Evolutionary conservation across 805 yeast species (phyloP).

Genomic region (Sugiyamaella chiloensis): DNA sequence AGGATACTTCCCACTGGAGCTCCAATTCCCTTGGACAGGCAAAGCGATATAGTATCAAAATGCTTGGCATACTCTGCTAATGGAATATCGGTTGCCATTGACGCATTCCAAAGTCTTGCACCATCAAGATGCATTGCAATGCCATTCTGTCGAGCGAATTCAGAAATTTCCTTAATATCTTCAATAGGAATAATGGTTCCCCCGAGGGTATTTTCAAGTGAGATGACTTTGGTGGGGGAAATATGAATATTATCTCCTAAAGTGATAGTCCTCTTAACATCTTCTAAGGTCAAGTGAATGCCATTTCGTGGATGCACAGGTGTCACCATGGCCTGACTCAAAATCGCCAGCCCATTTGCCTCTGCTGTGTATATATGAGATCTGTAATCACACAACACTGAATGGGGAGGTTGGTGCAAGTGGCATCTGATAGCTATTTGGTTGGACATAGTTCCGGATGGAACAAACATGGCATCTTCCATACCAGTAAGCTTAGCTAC

Average conservation of each 20-base stretch:
- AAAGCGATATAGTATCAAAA: slow-evolving; percentile 86
- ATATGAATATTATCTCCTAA: slow-evolving; percentile 82
- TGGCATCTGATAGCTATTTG: slow-evolving; percentile 80
- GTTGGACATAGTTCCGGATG: slow-evolving; percentile 86
- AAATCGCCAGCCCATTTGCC: slow-evolving; percentile 87
- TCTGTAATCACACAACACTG: slow-evolving; percentile 81
- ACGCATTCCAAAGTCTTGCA: slow-evolving; percentile 94
- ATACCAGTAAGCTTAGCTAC: slow-evolving; percentile 72
- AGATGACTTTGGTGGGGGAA: slow-evolving; percentile 83
- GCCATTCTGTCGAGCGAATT: slow-evolving; percentile 59
- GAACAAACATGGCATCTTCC: slow-evolving; percentile 77
- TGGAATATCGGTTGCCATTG: slow-evolving; percentile 65
- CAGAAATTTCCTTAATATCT: slow-evolving; percentile 67
- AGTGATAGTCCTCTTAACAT: slow-evolving; percentile 58
- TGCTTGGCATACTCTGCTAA: slow-evolving; percentile 66
- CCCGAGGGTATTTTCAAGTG: slow-evolving; percentile 84
- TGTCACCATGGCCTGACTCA: slow-evolving; percentile 88
- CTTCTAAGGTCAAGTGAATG: slow-evolving; percentile 72
- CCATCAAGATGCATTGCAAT: slow-evolving; percentile 83
- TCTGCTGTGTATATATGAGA: slow-evolving; percentile 81
- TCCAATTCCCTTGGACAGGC: slow-evolving; percentile 85
- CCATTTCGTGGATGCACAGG: slow-evolving; percentile 81
- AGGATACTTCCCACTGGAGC: slow-evolving; percentile 91
- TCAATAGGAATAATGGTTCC: slow-evolving; percentile 79
- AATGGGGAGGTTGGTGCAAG: slow-evolving; percentile 76